Evolutionary conservation across 2,329 filamentous ascomycete genomes (phyloP), one percentile per base, ranked within the genome.

Genomic region (Rhynchosporium agropyri): DNA sequence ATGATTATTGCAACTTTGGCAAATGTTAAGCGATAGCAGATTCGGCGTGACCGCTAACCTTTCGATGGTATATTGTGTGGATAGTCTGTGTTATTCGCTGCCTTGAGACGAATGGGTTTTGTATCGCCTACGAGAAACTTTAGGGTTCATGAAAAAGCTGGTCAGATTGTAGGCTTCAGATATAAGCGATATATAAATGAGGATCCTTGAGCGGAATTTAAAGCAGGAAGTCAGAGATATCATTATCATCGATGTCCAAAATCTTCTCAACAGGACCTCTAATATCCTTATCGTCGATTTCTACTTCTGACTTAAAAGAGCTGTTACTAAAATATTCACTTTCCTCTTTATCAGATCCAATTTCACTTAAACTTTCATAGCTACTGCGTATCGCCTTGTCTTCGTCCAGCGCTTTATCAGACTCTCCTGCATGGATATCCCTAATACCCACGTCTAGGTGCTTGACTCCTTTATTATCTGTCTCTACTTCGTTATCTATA

Each of bases 221-320:
- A 29, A 50, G 48, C 48, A 50, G 28, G 48, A 50, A 50, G 48
- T 50, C 13, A 50, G 28, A 50, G 28, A 50, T 50, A 50, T 50
- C 10, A 50, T 50, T 13, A 33, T 50, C 3, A 50, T 50, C 13
- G 33, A 50, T 50, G 26, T 50, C 28, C 3, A 50, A 4, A 50
- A 50, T 50, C 13, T 50, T 50, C 13, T 31, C 10, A 33, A 26
- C 4, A 50, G 33, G 48, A 15, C 48, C 10, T 50, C 28, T 7
- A 15, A 50, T 50, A 50, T 50, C 28, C 48, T 50, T 4, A 33
- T 50, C 10, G 12, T 50, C 20, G 20, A 20, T 20, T 20, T 20
- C 20, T 1, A 20, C 20, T 1, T 20, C 20, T 1, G 20, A 20
- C 29, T 50, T 1, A 33, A 50, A 5, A 33, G 28, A 50, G 48